Evolutionary conservation across 2,329 filamentous ascomycete species (phyloP).

Genomic region (Fusarium phyllophilum): DNA sequence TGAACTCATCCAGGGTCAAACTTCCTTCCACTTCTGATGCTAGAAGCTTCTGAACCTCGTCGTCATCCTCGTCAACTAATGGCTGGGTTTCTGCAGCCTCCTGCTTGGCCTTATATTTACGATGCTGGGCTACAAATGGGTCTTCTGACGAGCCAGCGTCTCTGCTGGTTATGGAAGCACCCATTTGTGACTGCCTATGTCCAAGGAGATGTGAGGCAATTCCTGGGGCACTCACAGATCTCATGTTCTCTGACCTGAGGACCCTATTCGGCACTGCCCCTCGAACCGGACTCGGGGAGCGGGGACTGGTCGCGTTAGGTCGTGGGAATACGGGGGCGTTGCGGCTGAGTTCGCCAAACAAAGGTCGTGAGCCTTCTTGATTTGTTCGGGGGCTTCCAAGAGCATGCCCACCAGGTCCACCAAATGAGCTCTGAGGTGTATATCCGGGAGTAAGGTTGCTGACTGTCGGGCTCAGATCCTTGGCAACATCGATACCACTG

Average conservation of each 20-base stretch:
- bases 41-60: slow-evolving; percentile 72
- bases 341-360: slow-evolving; percentile 66
- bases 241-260: slow-evolving; percentile 59
- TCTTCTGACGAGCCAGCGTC: slow-evolving; percentile 54
- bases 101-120: slow-evolving; percentile 62
- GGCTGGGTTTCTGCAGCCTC: slow-evolving; percentile 67
- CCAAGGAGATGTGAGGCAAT: slow-evolving; percentile 66
- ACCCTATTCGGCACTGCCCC: slow-evolving; percentile 63
- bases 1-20: slow-evolving; percentile 72
- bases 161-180: slow-evolving; percentile 53
- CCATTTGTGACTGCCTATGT: slow-evolving; percentile 51
- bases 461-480: slow-evolving; percentile 67
- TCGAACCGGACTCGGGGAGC: slow-evolving; percentile 78
- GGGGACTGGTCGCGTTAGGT: slow-evolving; percentile 66
- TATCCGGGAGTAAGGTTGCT: slow-evolving; percentile 58
- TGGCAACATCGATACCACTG: slow-evolving; percentile 72
- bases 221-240: slow-evolving; percentile 70
- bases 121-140: slow-evolving; percentile 61
- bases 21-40: slow-evolving; percentile 70
- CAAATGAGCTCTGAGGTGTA: slow-evolving; percentile 70
- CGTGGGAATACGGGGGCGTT: slow-evolving; percentile 65
- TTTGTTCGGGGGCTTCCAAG: slow-evolving; percentile 50
- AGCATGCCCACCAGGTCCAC: slow-evolving; percentile 55
- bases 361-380: slow-evolving; percentile 54
- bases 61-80: slow-evolving; percentile 75